phyloP scores from a whole-genome alignment of 805 yeast species.

The Barnettozyma salicaria region DNA sequence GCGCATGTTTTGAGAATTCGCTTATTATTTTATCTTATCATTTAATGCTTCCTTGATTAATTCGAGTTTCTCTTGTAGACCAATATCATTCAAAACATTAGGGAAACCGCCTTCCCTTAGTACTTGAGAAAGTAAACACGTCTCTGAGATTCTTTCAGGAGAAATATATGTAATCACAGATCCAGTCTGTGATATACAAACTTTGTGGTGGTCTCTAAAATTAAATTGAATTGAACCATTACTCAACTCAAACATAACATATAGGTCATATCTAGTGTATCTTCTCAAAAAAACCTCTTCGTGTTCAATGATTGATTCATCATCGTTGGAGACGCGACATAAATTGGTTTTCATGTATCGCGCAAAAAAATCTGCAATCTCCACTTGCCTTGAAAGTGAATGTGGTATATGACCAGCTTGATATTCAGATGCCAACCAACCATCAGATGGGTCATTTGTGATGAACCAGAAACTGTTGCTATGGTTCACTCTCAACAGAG shows the following conservation, averaged over 20 bases:
- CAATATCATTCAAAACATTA: constrained; percentile 39
- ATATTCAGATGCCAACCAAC: constrained; percentile 50
- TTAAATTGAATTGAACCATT: constrained; percentile 92
- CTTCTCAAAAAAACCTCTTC: constrained; percentile 76
- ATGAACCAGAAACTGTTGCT: constrained; percentile 63
- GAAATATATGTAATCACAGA: constrained; percentile 74
- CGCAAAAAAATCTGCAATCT: constrained; percentile 82
- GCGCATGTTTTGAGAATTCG: constrained; percentile 1
- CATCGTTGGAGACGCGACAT: constrained; percentile 68
- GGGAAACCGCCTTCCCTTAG: constrained; percentile 43
- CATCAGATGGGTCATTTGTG: constrained; percentile 40
- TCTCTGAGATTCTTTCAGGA: constrained; percentile 64
- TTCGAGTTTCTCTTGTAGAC: constrained; percentile 39
- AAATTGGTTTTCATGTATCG: constrained; percentile 89
- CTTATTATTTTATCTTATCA: constrained; percentile 21
- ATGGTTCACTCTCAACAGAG: constrained; percentile 66
- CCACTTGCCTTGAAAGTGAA: constrained; percentile 61
- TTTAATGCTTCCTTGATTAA: constrained; percentile 64
- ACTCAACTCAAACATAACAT: constrained; percentile 88
- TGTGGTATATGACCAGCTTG: constrained; percentile 38
- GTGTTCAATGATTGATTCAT: constrained; percentile 38
- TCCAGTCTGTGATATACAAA: constrained; percentile 74
- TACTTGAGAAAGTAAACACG: constrained; percentile 49
- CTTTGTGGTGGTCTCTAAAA: constrained; percentile 90
- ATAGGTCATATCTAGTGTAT: constrained; percentile 71